Base-by-base conservation (phyloP, 106 monocot species). In the Hemerocallis citrina region DNA sequence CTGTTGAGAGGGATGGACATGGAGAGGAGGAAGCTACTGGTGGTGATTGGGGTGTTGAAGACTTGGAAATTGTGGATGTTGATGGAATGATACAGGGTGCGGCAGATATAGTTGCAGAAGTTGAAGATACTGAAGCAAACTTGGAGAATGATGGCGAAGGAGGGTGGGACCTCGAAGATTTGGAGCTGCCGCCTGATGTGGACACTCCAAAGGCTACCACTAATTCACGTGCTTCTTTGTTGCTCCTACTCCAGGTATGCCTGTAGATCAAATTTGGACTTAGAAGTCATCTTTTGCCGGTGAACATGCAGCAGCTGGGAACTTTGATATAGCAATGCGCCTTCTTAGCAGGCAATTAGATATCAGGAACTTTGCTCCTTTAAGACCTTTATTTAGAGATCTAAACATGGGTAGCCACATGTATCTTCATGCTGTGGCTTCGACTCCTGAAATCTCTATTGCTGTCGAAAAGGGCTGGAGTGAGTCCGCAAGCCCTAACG, bases 121-220 rank as follows among this genome's bases (percentile, higher is more conserved):
- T 20, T 41, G 69, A 68, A 24, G 69, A 73, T 37, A 64, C 58
- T 24, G 75, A 83, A 39, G 70, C 33, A 11, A 32, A 69, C 20
- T 65, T 28, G 17, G 75, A 70, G 20, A 38, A 66, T 47, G 71
- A 47, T 29, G 72, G 65, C 37, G 72, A 81, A 59, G 79, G 79
- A 46, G 84, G 84, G 23, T 85, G 84, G 84, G 84, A 85, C n/a
- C 75, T 85, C 25, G 79, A 85, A 63, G 79, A 79, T 41, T 57
- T 85, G 16, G 84, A 76, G 35, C 59, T 79, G 10, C 84, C 84
- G 4, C 52, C 72, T 25, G 79, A 85, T 40, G 49, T 69, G 9
- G 79, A 50, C 5, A 70, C 70, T 57, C 79, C 76, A 9, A 69
- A 55, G 28, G 63, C 72, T 21, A n/a, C 55, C 23, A 16, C 28